Evolutionary conservation across 768 basidiomycete genomes (phyloP), one percentile per base, ranked within the genome.

Genomic region (Lentinula sp.): DNA sequence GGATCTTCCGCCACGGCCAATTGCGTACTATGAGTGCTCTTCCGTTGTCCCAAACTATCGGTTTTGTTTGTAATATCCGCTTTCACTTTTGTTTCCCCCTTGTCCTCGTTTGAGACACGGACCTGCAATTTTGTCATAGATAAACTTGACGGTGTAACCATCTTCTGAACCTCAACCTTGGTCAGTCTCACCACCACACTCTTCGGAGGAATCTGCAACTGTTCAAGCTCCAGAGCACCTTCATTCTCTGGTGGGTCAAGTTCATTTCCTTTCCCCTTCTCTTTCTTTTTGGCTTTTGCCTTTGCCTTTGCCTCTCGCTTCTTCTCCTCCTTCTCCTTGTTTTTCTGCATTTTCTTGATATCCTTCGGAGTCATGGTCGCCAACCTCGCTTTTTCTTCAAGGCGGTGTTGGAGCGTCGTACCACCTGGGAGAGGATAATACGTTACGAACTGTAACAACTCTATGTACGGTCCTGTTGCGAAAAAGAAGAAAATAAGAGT

Each of bases 401-500:
- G 48, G 6, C 42, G 45, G 21, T 59, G 45, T 35, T 31, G 46
- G 8, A 48, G 57, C 15, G 57, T 45, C 1, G 57, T 46, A 4
- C 45, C 45, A 4, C 28, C 57, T 5, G 57, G 57, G 28, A 59
- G 57, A 70, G 80, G 77, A 62, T 91, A 89, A 65, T 91, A 86
- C 0, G 86, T 71, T 48, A 92, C 89, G 65, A 93, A 93, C 70
- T 92, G 89, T 63, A 88, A 79, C 5, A 93, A 70, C 49, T 85
- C 82, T 6, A 85, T 85, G 60, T 71, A 75, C 7, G 77, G 61
- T 7, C 81, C 79, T 80, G 60, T 16, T 15, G 40, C 13, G 21
- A 45, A 21, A 23, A 31, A 11, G 8, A 16, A 37, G 37, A n/a
- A 11, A 32, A 46, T 1, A 48, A 50, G 57, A 28, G 28, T 28